Conservation (phyloP, 176 grass and related monocot species). For the Saccharum officinarum region DNA sequence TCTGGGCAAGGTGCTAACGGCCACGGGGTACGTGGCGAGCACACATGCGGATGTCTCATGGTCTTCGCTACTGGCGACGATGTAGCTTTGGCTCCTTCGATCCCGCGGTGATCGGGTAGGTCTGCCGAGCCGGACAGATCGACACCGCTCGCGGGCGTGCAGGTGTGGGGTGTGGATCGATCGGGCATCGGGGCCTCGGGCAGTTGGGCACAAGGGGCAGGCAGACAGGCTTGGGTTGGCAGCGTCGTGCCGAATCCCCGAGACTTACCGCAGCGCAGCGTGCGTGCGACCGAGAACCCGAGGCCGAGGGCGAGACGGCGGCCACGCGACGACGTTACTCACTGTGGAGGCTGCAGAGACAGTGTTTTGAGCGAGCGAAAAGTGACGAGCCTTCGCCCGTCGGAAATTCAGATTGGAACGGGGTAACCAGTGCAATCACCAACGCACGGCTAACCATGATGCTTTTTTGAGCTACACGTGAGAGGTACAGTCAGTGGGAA, state of each 20-base stretch:
- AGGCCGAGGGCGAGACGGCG: not conserved
- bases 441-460: not conserved
- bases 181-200: not conserved
- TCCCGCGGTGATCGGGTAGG: not conserved
- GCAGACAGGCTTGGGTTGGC: not conserved
- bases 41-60: not conserved
- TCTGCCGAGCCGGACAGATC: not conserved
- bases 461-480: not conserved
- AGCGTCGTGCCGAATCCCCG: not conserved
- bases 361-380: not conserved
- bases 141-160: not conserved
- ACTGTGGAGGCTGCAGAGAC: not conserved
- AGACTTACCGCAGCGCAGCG: not conserved
- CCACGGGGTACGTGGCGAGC: not conserved
- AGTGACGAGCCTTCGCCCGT: not conserved
- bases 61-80: not conserved
- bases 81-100: not conserved
- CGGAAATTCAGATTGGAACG: not conserved
- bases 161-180: not conserved
- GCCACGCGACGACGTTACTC: not conserved
- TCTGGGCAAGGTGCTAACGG: not conserved
- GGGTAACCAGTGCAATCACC: not conserved
- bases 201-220: not conserved
- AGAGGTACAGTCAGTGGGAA: not conserved
- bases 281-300: not conserved